Base-by-base conservation (phyloP, 176 grass and related monocot species). In the Areca catechu region DNA sequence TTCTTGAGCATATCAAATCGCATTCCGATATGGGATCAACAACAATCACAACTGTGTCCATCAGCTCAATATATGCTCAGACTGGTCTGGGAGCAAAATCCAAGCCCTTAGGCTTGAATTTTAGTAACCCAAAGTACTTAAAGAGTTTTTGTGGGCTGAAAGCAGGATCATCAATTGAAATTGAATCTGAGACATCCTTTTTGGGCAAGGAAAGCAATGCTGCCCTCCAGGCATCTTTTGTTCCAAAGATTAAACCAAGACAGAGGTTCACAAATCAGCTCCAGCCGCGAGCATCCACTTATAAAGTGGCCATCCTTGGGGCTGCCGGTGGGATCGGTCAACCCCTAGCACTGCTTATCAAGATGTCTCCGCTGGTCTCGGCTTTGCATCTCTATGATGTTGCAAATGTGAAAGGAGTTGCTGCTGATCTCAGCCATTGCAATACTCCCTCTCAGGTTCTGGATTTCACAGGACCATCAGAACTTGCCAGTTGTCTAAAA, bases 391-490 rank as follows among this genome's bases (percentile, higher is more conserved):
- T 60, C 23, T 60, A 60, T 34, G 57, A 60, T 60, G 9, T 60
- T 60, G 57, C 57, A 34, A 60, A 60, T n/a, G 57, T 60, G 16
- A 60, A 60, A 60, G 58, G 58, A 19, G 58, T 60, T 34, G 24
- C 58, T 60, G 58, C 58, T n/a, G 58, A 60, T 34, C 58, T 60
- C 25, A 60, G 58, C 24, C 58, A 60, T 60, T 60, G 58, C 24
- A 60, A 60, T 60, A 60, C 58, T n/a, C 58, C 58, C 58, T 60
- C 58, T 18, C 58, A 60, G 19, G 27, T 60, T 37, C 30, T 60
- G 58, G 27, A 60, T 60, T 60, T 60, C 25, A 60, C 58, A 5
- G 58, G 58, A 60, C 58, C 24, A 60, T 60, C 58, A 34, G 27
- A 60, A 18, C 25, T 60, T n/a, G 24, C 25, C 24, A 60, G 43